Evolutionary conservation across 345 rosid genomes (phyloP), one percentile per base, ranked within the genome.

Genomic region (Camelina hispida): DNA sequence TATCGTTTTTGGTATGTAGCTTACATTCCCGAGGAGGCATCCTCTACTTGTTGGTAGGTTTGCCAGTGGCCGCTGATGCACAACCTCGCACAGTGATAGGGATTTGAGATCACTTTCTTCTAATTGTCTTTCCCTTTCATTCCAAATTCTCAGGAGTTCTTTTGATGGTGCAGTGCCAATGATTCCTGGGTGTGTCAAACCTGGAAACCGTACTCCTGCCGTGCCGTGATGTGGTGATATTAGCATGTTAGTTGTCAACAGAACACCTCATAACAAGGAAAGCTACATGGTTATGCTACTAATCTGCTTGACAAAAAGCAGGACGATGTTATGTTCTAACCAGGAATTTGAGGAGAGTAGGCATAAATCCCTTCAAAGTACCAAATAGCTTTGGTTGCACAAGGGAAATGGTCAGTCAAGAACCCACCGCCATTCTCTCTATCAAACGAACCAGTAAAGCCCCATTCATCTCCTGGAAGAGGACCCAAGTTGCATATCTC

Each of bases 351-450:
- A 58, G 96, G 97, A 72, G 98, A 94, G 71, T 86, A 84, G 9
- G 97, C 93, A 66, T 86, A 88, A 22, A 94, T 91, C 55, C 98
- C 97, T 85, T 94, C 92, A 47, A 90, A 90, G 68, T 90, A 87
- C 96, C 98, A 94, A 82, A 94, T 90, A 69, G 97, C 97, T 83
- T 91, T 94, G 55, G 91, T 84, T 3, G 98, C 93, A 68, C 85
- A 60, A 44, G 98, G 98, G 65, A 94, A 90, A 82, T 91, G 97
- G 64, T 91, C 98, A 9, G 97, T 94, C 73, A 94, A 68, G 67
- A 87, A 91, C 34, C 97, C 93, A 2, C 97, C 97, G 1, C 98
- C 97, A 28, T 88, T 87, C 73, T 94, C 96, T 77, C 95, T 88
- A 79, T 94, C 95, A 68, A 87, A 87, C 2, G 87, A 81, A 43